Evolutionary conservation across 1,139 yeast genomes (phyloP).

Genomic region (Yamadazyma diospyri): DNA sequence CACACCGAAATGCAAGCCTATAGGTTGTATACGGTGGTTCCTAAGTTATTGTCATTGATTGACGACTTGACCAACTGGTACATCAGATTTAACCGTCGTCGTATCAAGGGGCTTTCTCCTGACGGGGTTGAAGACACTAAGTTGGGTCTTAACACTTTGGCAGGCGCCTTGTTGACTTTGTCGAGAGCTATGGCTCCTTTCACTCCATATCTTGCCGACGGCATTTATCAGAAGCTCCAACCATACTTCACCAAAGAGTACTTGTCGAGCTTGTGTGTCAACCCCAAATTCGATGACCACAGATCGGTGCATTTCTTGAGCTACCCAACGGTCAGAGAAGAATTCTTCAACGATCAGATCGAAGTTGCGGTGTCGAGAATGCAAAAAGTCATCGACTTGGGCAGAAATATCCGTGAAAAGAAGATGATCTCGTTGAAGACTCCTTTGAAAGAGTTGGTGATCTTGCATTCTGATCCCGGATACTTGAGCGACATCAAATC

Average conservation of each 20-base stretch:
- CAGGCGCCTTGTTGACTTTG: conserved; percentile 84
- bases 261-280: conserved; percentile 40
- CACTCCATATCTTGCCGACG: conserved; percentile 93
- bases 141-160: conserved; percentile 83
- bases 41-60: conserved; percentile 80
- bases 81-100: conserved; percentile 95
- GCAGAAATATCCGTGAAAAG: conserved; percentile 96
- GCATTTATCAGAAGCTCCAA: conserved; percentile 75
- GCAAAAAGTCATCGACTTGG: conserved; percentile 96
- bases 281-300: conserved; percentile 47
- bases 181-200: conserved; percentile 98
- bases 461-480: conserved; percentile 71
- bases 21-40: conserved; percentile 93
- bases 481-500: conserved; percentile 79
- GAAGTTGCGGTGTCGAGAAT: conserved; percentile 87
- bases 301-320: conserved; percentile 91
- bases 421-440: conserved; percentile 90
- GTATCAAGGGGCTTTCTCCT: conserved; percentile 82
- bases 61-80: conserved; percentile 98
- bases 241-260: conserved; percentile 55
- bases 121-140: conserved; percentile 80
- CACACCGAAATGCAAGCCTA: conserved; percentile 88
- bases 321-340: conserved; percentile 84
- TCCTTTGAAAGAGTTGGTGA: conserved; percentile 85
- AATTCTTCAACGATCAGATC: conserved; percentile 72